phyloP scores from a whole-genome alignment of 768 basidiomycete species.

The Pholiota microspora region DNA sequence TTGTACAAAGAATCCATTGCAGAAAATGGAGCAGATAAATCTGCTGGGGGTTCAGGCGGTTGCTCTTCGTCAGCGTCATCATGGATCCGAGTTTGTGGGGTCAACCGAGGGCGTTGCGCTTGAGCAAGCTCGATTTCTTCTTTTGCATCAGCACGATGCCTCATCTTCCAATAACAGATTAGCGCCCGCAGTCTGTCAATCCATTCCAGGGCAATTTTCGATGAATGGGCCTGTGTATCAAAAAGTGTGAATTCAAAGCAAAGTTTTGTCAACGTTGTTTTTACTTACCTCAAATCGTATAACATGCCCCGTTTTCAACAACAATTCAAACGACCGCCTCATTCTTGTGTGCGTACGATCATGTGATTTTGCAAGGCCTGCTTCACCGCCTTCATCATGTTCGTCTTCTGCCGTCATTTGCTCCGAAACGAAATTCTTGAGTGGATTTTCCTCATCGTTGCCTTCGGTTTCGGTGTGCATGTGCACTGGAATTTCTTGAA shows the following conservation, averaged over 20 bases:
- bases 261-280: neutral
- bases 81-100: slow-evolving; percentile 48
- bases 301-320: slow-evolving; percentile 64
- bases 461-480: slow-evolving; percentile 33
- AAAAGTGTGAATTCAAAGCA: neutral
- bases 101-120: slow-evolving; percentile 55
- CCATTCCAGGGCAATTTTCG: slow-evolving; percentile 78
- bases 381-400: slow-evolving; percentile 66
- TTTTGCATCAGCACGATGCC: slow-evolving; percentile 71
- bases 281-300: slow-evolving; percentile 74
- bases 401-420: slow-evolving; percentile 49
- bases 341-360: slow-evolving; percentile 50
- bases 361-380: slow-evolving; percentile 36
- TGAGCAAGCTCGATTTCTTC: slow-evolving; percentile 81
- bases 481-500: slow-evolving; percentile 39
- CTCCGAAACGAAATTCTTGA: slow-evolving; percentile 33
- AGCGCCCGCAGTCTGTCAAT: slow-evolving; percentile 71
- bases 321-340: slow-evolving; percentile 75
- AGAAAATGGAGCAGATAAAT: slow-evolving; percentile 52
- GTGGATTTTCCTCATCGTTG: slow-evolving; percentile 31
- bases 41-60: slow-evolving; percentile 50
- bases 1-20: slow-evolving; percentile 71
- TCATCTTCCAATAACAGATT: slow-evolving; percentile 74
- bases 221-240: slow-evolving; percentile 55
- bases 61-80: slow-evolving; percentile 36